Evolutionary conservation across 1,284 basidiomycete genomes (phyloP).

Genomic region (Cutaneotrichosporon sp.): DNA sequence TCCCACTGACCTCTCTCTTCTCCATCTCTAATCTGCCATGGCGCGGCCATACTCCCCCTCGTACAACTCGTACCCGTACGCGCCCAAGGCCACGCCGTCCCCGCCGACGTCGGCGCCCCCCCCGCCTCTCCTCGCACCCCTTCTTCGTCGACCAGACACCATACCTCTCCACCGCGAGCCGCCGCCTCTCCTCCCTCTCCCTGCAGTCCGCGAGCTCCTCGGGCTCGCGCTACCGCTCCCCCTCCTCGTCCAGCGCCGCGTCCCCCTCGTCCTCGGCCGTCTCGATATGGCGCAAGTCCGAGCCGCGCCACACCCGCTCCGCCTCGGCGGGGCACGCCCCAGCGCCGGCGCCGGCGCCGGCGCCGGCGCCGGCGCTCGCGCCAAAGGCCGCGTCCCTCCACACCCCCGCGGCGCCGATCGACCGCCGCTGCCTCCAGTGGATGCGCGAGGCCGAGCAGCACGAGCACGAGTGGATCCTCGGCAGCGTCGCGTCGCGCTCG

Average conservation of each 20-base stretch:
- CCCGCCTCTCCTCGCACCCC: slow-evolving; percentile 24
- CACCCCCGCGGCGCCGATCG: slow-evolving; percentile 12
- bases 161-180: slow-evolving; percentile 24
- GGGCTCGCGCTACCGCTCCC: neutral
- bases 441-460: slow-evolving; percentile 25
- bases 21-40: neutral
- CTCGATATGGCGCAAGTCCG: neutral
- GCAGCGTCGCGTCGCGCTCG: slow-evolving; percentile 13
- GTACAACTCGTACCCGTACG: neutral
- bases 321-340: neutral
- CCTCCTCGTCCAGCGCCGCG: neutral
- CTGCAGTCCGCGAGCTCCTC: neutral
- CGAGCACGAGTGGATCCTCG: slow-evolving; percentile 17
- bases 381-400: neutral
- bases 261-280: slow-evolving; percentile 4
- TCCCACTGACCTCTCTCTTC: neutral
- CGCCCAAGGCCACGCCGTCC: neutral
- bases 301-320: neutral
- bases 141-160: slow-evolving; percentile 34
- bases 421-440: slow-evolving; percentile 23
- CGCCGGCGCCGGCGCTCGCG: neutral
- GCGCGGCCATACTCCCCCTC: slow-evolving; percentile 1
- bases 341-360: too few relatives aligned
- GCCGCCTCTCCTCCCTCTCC: neutral
- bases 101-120: neutral